phyloP scores from a whole-genome alignment of 2,329 filamentous ascomycete species.

The Colletotrichum sublineola region DNA sequence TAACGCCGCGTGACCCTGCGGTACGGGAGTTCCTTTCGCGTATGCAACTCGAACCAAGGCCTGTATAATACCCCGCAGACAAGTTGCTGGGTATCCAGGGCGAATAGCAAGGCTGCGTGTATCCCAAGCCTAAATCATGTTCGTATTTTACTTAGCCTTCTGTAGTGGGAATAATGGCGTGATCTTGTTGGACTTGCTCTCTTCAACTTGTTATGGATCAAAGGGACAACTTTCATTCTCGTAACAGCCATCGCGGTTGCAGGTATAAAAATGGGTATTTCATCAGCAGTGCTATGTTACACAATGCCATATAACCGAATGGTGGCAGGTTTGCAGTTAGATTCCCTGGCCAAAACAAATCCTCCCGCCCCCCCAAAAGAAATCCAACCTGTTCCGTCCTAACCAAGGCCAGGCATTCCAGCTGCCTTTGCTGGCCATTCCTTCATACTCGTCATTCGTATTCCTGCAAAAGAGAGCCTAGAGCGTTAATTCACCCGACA shows the following conservation, averaged over 20 bases:
- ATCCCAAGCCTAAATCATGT: slow-evolving; percentile 4
- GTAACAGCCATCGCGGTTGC: not conserved
- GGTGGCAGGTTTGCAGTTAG: not conserved
- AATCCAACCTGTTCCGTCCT: not conserved
- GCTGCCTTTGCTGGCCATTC: not conserved
- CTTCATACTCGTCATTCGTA: not conserved
- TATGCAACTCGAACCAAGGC: slow-evolving; percentile 18
- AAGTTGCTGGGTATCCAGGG: not conserved
- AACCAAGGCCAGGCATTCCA: not conserved
- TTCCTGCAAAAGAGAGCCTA: not conserved
- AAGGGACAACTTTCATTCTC: not conserved
- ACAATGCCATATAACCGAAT: slow-evolving; percentile 15
- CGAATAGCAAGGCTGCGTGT: slow-evolving; percentile 5
- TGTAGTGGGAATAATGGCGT: not conserved
- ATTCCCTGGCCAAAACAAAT: not conserved
- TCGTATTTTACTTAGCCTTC: not conserved
- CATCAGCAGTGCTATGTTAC: slow-evolving; percentile 14
- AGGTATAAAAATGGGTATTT: slow-evolving; percentile 25
- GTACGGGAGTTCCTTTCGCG: slow-evolving; percentile 12
- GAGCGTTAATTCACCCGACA: not conserved
- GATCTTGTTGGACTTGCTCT: not conserved
- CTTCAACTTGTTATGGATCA: not conserved
- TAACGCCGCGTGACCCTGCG: slow-evolving; percentile 17
- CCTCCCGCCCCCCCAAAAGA: not conserved
- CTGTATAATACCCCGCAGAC: slow-evolving; percentile 2